Evolutionary conservation across 176 grass and related monocot species (phyloP).

Genomic region (Calamus simplicifolius): DNA sequence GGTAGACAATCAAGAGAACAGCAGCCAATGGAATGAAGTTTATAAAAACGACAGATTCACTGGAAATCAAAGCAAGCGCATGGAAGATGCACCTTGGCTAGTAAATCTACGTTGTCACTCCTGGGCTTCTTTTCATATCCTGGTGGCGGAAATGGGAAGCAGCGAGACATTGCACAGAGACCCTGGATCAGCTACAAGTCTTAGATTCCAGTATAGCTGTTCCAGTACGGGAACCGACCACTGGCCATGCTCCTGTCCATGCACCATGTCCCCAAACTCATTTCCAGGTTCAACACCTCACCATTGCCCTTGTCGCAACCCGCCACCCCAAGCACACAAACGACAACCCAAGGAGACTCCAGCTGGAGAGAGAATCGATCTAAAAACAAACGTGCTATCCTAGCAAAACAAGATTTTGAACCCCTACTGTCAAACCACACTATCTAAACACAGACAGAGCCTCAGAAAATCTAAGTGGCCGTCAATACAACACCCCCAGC

Average conservation of each 20-base stretch:
- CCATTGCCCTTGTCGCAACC: conserved; percentile 2
- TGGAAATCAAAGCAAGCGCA: not conserved
- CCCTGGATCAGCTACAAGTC: not conserved
- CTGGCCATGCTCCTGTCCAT: conserved; percentile 8
- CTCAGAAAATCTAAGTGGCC: too few species aligned
- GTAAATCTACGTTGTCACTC: conserved; percentile 26
- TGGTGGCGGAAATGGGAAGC: conserved; percentile 35
- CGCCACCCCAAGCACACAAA: not conserved
- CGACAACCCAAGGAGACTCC: not conserved
- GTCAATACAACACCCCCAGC: too few species aligned
- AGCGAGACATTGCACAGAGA: conserved; percentile 36
- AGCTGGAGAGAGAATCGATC: too few species aligned
- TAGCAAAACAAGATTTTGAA: too few species aligned
- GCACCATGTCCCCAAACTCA: conserved; percentile 27
- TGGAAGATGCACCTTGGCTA: conserved; percentile 30
- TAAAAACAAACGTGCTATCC: too few species aligned
- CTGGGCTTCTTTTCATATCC: conserved; percentile 29
- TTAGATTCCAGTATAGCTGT: conserved; percentile 1
- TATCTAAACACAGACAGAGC: too few species aligned
- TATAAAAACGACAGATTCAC: too few species aligned
- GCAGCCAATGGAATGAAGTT: too few species aligned
- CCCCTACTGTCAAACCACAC: too few species aligned
- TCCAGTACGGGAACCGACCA: not conserved
- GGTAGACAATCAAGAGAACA: too few species aligned
- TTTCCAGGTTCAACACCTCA: not conserved